These are phyloP conservation scores for Mucor velutinosus DNA, from an alignment of 371 early-diverging fungal genomes.

Conservation along the genomic window DNA sequence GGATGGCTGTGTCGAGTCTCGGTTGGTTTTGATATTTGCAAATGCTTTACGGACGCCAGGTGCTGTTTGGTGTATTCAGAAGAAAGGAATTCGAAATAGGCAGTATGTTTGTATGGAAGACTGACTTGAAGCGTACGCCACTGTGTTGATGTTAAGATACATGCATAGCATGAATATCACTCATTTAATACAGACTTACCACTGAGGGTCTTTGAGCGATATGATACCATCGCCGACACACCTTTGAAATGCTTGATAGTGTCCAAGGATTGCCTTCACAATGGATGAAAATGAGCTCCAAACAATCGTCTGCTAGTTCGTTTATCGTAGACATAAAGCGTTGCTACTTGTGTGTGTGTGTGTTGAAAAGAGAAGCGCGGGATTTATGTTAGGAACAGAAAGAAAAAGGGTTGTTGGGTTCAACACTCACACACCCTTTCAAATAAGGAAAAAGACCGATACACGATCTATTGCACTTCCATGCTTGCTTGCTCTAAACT, in stretches of 20 bases:
- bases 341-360: too few relatives aligned
- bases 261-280: conserved; percentile 27
- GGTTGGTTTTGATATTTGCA: conserved; percentile 19
- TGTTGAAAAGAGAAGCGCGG: not conserved
- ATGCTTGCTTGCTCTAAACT: not conserved
- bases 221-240: conserved; percentile 26
- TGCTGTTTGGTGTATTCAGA: conserved; percentile 6
- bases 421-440: not conserved
- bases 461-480: not conserved
- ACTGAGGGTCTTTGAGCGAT: conserved; percentile 18
- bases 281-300: conserved; percentile 18
- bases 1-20: conserved; percentile 25
- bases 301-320: conserved; percentile 24
- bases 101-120: conserved; percentile 6
- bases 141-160: not conserved
- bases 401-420: not conserved
- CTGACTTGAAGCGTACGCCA: conserved; percentile 15
- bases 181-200: conserved; percentile 10
- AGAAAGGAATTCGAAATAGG: conserved; percentile 14
- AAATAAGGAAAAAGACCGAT: not conserved
- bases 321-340: not conserved
- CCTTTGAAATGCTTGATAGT: conserved; percentile 7
- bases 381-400: not conserved
- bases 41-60: conserved; percentile 9
- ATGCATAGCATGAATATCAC: not conserved